Conservation (phyloP, 768 basidiomycete genomes). For the Clitopilus passeckerianus region DNA sequence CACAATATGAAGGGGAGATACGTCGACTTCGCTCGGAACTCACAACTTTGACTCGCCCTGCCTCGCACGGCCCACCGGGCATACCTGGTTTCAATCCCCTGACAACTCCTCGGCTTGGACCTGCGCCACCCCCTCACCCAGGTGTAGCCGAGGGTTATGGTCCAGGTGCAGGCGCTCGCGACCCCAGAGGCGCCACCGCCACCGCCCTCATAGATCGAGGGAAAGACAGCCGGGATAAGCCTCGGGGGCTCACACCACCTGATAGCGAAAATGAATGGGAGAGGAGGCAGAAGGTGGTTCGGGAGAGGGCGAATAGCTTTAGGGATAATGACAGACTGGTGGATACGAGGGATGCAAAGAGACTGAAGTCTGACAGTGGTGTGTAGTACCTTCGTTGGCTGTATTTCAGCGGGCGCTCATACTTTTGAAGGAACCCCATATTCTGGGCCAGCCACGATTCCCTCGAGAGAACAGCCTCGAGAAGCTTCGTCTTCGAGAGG, state of each 20-base stretch:
- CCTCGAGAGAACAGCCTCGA: not conserved
- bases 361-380: not conserved
- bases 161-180: not conserved
- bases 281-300: not conserved
- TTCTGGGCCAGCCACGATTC: not conserved
- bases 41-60: conserved; percentile 15
- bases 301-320: conserved; percentile 10
- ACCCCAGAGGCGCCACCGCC: not conserved
- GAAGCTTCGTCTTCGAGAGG: not conserved
- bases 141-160: not conserved
- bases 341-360: not conserved
- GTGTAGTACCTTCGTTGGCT: not conserved
- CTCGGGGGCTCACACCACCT: not conserved
- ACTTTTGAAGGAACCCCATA: not conserved
- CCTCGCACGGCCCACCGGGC: not conserved
- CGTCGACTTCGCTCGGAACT: conserved; percentile 63
- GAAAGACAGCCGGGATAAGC: not conserved
- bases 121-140: not conserved
- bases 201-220: not conserved
- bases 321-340: not conserved
- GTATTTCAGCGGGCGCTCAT: not conserved
- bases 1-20: conserved; percentile 84
- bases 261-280: not conserved
- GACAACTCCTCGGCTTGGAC: not conserved
- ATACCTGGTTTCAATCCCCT: not conserved